Evolutionary conservation across 73 alveolate genomes (phyloP), one percentile per base, ranked within the genome.

Genomic region (Paramecium primaurelia): DNA sequence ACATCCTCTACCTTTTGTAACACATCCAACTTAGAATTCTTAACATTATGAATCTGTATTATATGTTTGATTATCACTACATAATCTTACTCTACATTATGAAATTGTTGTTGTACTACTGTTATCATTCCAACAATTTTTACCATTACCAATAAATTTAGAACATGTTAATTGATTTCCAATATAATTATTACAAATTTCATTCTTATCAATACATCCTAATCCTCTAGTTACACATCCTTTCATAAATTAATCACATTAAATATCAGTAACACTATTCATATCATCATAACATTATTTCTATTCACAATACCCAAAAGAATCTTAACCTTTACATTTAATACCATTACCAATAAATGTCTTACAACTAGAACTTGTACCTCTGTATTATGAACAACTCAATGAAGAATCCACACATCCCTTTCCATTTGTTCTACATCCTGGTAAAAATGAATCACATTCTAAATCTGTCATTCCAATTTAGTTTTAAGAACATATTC

Each of bases 31-130:
- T 47, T 80, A 80, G 26, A 45, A 40, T 3, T 34, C 47, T 8
- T 42, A 80, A 80, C 91, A 80, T 25, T 34, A 59, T 11, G 75
- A 38, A 80, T 80, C 75, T 42, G 91, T 20, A 26, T 18, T 80
- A 10, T 30, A 45, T 16, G 47, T 47, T 32, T 59, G 9, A 73
- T 80, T 36, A 20, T 80, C 71, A 40, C n/a, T 26, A 26, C 91
- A 80, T 80, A 26, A 32, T 26, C 75, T 80, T 0, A 18, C 54
- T 40, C 47, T 42, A 47, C 91, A 80, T 9, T 42, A 36, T 32
- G n/a, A 9, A 8, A 64, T 45, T 8, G 71, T 18, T 1, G 36
- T 45, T 18, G 32, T 37, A 11, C 18, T 26, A 22, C 25, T 22
- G 25, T 22, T 22, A 6, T 22, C 38, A 32, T 14, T 45, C 91